Percentiles rank a stretch among this genome's conserved stretches.
These are phyloP conservation scores for Huntiella abstrusa DNA, from an alignment of 2,329 filamentous ascomycete species.

Conservation along the genomic window DNA sequence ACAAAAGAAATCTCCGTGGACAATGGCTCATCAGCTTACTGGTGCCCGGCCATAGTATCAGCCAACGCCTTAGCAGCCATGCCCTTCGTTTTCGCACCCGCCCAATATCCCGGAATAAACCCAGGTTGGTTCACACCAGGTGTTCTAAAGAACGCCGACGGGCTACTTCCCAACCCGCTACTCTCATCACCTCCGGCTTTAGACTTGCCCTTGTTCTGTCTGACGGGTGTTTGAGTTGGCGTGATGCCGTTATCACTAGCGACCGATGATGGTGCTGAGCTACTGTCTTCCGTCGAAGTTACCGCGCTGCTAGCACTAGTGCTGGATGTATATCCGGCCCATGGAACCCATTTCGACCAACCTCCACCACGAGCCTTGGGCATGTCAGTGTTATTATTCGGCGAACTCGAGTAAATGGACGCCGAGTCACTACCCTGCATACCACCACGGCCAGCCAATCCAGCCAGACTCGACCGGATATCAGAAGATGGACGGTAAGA, in stretches of 20 bases:
- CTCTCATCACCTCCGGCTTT: slow-evolving; percentile 15
- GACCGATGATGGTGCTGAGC: background rate
- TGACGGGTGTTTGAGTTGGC: slow-evolving; percentile 4
- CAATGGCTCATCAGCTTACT: background rate
- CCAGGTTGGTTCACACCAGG: slow-evolving; percentile 67
- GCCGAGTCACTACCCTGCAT: background rate
- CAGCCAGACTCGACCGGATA: slow-evolving; percentile 8
- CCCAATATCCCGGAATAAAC: slow-evolving; percentile 48
- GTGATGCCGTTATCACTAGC: slow-evolving; percentile 1
- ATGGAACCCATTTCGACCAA: slow-evolving; percentile 10
- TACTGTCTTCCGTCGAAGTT: background rate
- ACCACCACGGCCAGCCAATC: slow-evolving; percentile 1
- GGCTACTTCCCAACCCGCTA: background rate
- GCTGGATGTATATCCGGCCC: slow-evolving; percentile 4
- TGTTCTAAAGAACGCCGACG: slow-evolving; percentile 26
- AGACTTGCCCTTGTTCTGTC: slow-evolving; percentile 11
- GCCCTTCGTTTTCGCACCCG: slow-evolving; percentile 1
- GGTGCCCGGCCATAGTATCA: slow-evolving; percentile 1
- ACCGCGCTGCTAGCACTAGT: background rate
- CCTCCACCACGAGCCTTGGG: background rate
- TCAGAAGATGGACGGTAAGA: slow-evolving; percentile 15
- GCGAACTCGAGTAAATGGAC: slow-evolving; percentile 7
- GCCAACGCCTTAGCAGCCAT: slow-evolving; percentile 5
- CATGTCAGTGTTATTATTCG: background rate
- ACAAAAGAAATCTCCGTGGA: background rate